These are phyloP conservation scores for Wallacemonas sp. DNA, from an alignment of 208 protist genomes.

Conservation along the genomic window DNA sequence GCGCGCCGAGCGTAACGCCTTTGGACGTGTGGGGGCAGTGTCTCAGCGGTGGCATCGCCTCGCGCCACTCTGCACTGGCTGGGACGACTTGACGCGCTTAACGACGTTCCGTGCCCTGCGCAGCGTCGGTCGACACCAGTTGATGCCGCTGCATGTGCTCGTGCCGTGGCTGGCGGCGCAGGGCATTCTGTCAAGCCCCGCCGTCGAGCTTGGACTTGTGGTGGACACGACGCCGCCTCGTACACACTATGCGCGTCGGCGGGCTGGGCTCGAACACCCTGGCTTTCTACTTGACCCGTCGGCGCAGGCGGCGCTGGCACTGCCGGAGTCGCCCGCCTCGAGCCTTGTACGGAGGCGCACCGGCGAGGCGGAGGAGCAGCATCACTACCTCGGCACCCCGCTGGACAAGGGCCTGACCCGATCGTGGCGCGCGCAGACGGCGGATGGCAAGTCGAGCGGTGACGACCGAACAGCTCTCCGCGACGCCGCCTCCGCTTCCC, in stretches of 20 bases:
- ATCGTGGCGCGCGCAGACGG: not conserved
- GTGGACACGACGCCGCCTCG: slow-evolving; percentile 43
- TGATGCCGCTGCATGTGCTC: slow-evolving; percentile 57
- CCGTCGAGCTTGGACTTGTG: slow-evolving; percentile 27
- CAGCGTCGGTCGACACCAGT: slow-evolving; percentile 21
- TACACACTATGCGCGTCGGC: slow-evolving; percentile 6
- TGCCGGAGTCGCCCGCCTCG: not conserved
- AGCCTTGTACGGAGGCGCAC: not conserved
- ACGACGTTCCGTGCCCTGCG: slow-evolving; percentile 20
- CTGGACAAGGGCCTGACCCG: not conserved
- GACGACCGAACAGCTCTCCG: no score
- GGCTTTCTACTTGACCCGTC: not conserved
- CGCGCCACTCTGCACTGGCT: slow-evolving; percentile 31
- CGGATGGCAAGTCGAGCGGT: no score
- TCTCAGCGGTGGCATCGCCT: slow-evolving; percentile 29
- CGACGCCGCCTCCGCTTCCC: no score
- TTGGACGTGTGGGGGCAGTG: not conserved
- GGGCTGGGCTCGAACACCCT: not conserved
- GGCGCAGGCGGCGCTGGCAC: not conserved
- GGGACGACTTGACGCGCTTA: slow-evolving; percentile 24
- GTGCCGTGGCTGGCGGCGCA: slow-evolving; percentile 38
- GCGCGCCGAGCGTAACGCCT: slow-evolving; percentile 1
- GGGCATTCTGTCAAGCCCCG: slow-evolving; percentile 17
- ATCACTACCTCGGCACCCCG: not conserved
- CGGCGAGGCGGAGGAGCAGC: not conserved